phyloP scores from a whole-genome alignment of 495 filamentous ascomycete species.

The Bryoglossum gracile region DNA sequence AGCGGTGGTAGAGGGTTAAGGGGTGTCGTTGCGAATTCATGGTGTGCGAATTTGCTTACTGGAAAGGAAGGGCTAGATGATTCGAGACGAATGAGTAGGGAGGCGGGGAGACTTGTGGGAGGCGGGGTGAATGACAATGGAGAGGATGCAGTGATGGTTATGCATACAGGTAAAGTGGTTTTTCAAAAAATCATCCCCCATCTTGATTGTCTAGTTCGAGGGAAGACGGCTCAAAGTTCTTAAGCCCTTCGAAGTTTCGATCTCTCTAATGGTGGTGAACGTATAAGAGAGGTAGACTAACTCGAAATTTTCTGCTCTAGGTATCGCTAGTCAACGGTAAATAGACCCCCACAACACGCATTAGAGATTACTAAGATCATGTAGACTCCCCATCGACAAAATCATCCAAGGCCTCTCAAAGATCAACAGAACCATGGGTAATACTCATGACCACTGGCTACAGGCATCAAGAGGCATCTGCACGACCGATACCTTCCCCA shows the following conservation, averaged over 20 bases:
- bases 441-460: slow-evolving; percentile 76
- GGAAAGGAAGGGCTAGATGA: slow-evolving; percentile 84
- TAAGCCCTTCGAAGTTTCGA: too few species aligned
- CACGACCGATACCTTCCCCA: slow-evolving; percentile 97
- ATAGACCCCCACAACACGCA: too few species aligned
- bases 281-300: too few species aligned
- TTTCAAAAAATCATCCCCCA: too few species aligned
- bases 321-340: too few species aligned
- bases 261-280: too few species aligned
- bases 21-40: slow-evolving; percentile 83
- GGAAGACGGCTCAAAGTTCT: too few species aligned
- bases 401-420: slow-evolving; percentile 74
- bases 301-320: too few species aligned
- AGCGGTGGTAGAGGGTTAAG: slow-evolving; percentile 60
- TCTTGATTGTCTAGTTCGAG: too few species aligned
- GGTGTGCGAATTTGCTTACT: slow-evolving; percentile 93
- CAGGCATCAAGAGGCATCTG: slow-evolving; percentile 83
- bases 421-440: slow-evolving; percentile 57
- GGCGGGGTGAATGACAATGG: slow-evolving; percentile 43
- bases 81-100: slow-evolving; percentile 68
- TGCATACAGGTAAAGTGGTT: slow-evolving; percentile 96
- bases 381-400: slow-evolving; percentile 81
- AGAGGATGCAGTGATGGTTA: slow-evolving; percentile 69
- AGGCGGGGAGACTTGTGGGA: slow-evolving; percentile 57
- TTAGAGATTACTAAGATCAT: too few species aligned